Conservation (phyloP, 2,329 filamentous ascomycete species). For the Pseudogymnoascus sp. region DNA sequence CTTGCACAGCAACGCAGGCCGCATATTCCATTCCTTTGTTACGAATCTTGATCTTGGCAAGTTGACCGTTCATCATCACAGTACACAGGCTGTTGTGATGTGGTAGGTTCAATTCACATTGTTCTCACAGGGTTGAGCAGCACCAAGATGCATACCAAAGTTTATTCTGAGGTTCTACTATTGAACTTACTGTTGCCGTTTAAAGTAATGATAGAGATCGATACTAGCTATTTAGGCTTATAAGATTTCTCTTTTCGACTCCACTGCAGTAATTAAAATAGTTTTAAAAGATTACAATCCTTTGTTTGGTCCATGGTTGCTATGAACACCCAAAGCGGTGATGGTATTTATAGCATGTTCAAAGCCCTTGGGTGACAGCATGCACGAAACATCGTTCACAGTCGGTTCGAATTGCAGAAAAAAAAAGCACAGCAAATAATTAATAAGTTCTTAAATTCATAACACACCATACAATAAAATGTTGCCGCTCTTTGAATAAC, state of each 20-base stretch:
- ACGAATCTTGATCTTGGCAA: background rate
- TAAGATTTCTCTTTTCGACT: background rate
- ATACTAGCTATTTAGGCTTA: background rate
- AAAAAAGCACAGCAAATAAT: background rate
- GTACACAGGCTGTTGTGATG: background rate
- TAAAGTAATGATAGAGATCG: background rate
- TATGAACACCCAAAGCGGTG: background rate
- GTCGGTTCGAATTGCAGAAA: background rate
- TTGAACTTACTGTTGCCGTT: background rate
- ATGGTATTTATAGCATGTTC: background rate
- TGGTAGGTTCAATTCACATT: background rate
- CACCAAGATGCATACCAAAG: background rate
- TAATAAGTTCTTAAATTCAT: background rate
- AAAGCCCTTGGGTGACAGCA: background rate
- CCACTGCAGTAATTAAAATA: background rate
- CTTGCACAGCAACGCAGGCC: background rate
- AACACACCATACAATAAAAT: conserved; percentile 1
- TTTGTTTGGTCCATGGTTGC: background rate
- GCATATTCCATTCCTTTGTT: background rate
- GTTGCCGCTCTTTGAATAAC: background rate
- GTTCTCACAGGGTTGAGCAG: background rate
- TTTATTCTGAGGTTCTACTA: background rate
- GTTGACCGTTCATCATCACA: background rate
- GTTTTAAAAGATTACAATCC: background rate
- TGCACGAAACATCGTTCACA: background rate